Conservation (phyloP, 1,284 basidiomycete species). For the Cerrena zonata region DNA sequence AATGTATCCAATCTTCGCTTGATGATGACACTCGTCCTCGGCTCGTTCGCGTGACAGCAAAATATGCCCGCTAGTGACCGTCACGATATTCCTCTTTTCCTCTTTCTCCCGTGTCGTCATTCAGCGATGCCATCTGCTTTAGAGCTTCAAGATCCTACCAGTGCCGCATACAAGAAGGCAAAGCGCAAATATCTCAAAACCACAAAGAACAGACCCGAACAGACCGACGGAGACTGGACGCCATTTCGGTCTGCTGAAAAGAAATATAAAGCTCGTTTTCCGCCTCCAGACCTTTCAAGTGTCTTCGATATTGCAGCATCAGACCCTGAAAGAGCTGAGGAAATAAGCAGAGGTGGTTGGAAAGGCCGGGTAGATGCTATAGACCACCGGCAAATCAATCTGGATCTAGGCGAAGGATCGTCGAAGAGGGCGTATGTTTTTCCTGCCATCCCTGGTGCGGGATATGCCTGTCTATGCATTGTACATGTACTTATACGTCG, state of each 20-base stretch:
- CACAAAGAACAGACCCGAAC: conserved; percentile 44
- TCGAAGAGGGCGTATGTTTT: conserved; percentile 41
- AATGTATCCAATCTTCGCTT: neutral
- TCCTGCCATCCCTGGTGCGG: conserved; percentile 52
- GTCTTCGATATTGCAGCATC: conserved; percentile 60
- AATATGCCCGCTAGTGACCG: neutral
- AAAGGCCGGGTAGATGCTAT: conserved; percentile 37
- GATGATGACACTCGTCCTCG: neutral
- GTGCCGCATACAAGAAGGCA: conserved; percentile 60
- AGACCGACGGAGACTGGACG: conserved; percentile 52
- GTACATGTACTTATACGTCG: conserved; percentile 12
- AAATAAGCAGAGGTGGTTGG: conserved; percentile 44
- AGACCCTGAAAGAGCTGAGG: conserved; percentile 34
- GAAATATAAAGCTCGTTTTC: conserved; percentile 68
- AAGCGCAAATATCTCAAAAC: conserved; percentile 51
- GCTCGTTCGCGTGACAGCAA: neutral
- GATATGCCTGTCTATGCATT: conserved; percentile 20
- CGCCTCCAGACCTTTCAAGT: conserved; percentile 62
- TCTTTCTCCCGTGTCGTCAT: neutral
- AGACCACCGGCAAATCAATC: conserved; percentile 29
- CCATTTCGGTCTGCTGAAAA: conserved; percentile 73
- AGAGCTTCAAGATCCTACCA: conserved; percentile 35
- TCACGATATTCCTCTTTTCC: conserved; percentile 3
- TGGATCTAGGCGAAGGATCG: conserved; percentile 5
- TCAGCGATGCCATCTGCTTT: conserved; percentile 3